phyloP scores from a whole-genome alignment of 768 basidiomycete species.

The Panellus pusillus region DNA sequence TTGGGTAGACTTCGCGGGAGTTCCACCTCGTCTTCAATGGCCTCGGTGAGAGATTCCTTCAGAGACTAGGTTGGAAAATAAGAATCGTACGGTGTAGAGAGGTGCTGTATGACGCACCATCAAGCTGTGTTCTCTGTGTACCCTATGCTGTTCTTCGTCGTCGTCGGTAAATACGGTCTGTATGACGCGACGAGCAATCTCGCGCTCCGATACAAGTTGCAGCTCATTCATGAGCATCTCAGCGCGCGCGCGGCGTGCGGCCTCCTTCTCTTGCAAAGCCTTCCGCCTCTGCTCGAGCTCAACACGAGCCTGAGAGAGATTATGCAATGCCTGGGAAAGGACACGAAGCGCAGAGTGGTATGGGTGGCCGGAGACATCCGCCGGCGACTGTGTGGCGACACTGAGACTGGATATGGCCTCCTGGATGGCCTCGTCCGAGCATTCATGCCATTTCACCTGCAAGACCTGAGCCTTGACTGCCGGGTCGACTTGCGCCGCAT shows the following conservation, averaged over 20 bases:
- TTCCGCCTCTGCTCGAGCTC: slow-evolving; percentile 66
- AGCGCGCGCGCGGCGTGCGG: slow-evolving; percentile 49
- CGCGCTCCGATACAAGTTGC: slow-evolving; percentile 54
- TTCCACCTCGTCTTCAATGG: slow-evolving; percentile 48
- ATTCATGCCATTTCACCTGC: slow-evolving; percentile 73
- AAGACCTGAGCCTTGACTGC: slow-evolving; percentile 50
- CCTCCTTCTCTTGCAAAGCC: slow-evolving; percentile 59
- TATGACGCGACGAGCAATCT: slow-evolving; percentile 65
- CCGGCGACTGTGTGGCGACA: slow-evolving; percentile 41
- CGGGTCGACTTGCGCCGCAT: slow-evolving; percentile 33
- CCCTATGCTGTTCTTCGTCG: slow-evolving; percentile 44
- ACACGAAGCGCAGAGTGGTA: slow-evolving; percentile 70
- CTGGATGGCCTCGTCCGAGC: slow-evolving; percentile 74
- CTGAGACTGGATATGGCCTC: slow-evolving; percentile 54
- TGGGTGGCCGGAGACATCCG: slow-evolving; percentile 49
- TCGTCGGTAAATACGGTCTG: slow-evolving; percentile 64
- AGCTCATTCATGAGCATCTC: slow-evolving; percentile 59
- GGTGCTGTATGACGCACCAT: slow-evolving; percentile 42
- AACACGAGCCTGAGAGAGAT: slow-evolving; percentile 51
- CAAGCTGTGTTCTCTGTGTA: slow-evolving; percentile 59
- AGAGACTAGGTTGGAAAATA: slow-evolving; percentile 40
- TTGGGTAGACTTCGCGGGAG: slow-evolving; percentile 37
- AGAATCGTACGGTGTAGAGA: slow-evolving; percentile 3
- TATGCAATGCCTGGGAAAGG: slow-evolving; percentile 66
- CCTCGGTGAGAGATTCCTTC: slow-evolving; percentile 54